These are phyloP conservation scores for Saccharomycopsis capsularis DNA, from an alignment of 805 yeast genomes.

Conservation along the genomic window DNA sequence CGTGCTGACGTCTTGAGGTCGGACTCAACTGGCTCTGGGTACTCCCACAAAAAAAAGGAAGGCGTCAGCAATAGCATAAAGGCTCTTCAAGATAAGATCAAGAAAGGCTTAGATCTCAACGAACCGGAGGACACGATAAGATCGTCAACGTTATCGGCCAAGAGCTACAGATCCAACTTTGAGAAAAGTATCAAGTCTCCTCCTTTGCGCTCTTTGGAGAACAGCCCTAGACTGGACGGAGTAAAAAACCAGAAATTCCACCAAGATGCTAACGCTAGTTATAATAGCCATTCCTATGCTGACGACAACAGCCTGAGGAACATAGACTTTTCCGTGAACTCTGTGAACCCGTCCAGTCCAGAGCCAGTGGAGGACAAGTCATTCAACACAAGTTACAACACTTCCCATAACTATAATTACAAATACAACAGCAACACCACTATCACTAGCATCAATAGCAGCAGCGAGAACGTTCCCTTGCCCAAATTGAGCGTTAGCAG, in stretches of 20 bases:
- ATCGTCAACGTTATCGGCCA: slow-evolving; percentile 13
- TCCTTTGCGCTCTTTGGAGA: slow-evolving; percentile 1
- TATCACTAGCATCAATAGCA: not conserved
- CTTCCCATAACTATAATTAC: not conserved
- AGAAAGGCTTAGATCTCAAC: slow-evolving; percentile 21
- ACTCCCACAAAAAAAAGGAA: slow-evolving; percentile 26
- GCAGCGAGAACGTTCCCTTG: not conserved
- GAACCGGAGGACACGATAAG: slow-evolving; percentile 10
- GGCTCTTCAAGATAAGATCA: slow-evolving; percentile 22
- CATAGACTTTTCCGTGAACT: too few species aligned
- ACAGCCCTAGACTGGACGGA: not conserved
- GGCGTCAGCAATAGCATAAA: slow-evolving; percentile 21
- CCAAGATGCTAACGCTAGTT: not conserved
- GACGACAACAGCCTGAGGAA: too few species aligned
- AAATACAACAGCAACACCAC: not conserved
- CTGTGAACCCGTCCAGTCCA: not conserved
- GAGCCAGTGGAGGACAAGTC: not conserved
- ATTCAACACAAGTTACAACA: not conserved
- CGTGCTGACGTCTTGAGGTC: not conserved
- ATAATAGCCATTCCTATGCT: too few species aligned
- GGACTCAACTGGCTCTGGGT: slow-evolving; percentile 47
- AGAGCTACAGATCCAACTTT: slow-evolving; percentile 12
- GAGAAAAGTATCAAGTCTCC: slow-evolving; percentile 15
- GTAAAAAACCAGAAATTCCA: not conserved
- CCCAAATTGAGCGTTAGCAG: not conserved